Evolutionary conservation across 2,329 filamentous ascomycete genomes (phyloP), one percentile per base, ranked within the genome.

Genomic region (Thermoascus crustaceus): DNA sequence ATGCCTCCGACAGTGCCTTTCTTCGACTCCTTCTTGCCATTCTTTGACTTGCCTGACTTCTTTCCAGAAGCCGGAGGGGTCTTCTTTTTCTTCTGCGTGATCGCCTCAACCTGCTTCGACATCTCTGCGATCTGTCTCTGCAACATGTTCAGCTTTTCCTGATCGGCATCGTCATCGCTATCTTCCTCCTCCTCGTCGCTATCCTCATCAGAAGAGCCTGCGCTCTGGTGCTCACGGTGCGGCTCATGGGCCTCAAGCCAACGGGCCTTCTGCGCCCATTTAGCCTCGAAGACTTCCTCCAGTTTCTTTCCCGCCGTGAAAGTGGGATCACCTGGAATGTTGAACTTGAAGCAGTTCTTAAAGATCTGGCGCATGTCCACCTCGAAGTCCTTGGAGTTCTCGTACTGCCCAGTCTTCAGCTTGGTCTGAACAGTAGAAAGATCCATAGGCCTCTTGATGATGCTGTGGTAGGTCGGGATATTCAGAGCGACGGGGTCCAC

Each of bases 381-480:
- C 53, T 94, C 83, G 49, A 96, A 86, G 30, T 95, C 88, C 58
- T 86, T 87, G 1, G 85, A 73, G 38, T 73, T 85, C 46, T 78
- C 74, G 53, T 96, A 96, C 37, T 86, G 76, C 17, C 87, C 86
- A 8, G 71, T 70, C 47, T 81, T 77, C 25, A 95, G 71, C 61
- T 93, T 93, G 26, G 72, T 71, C 22, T 75, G 71, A 53, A 94
- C 82, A n/a, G 85, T 94, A 10, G 74, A 71, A 32, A 95, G 70
- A 58, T 98, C 89, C 89, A 96, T 98, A 0, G 91, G 91, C 57
- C 88, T 86, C 69, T 94, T 96, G 65, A 98, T 87, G 42, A 96
- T 71, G 52, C 82, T 86, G 58, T 91, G 85, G 57, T 98, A 98
- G 16, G 82, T 81, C 1, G 91, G 91, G 40, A 96, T 95, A 56